Percentiles rank a stretch among this genome's conserved stretches.
These are phyloP conservation scores for Huntiella omanensis DNA, from an alignment of 2,329 filamentous ascomycete genomes.

Conservation along the genomic window DNA sequence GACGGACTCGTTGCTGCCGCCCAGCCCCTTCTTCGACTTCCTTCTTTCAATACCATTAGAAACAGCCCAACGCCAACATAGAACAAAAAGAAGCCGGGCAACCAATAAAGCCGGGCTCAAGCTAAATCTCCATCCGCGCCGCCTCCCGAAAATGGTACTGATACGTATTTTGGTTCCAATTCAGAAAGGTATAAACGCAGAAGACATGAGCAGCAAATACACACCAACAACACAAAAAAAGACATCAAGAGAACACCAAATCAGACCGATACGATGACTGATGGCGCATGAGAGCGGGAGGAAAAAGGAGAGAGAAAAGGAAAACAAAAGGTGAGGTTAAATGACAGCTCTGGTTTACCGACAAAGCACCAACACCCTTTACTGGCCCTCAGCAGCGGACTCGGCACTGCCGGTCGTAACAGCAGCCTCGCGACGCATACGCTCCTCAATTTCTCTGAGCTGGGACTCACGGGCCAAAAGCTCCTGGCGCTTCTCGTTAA, in stretches of 20 bases:
- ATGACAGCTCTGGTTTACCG: conserved; percentile 1
- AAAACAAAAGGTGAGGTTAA: conserved; percentile 1
- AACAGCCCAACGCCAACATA: conserved; percentile 11
- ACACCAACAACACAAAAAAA: conserved; percentile 6
- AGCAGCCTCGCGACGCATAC: conserved; percentile 77
- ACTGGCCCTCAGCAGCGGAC: conserved; percentile 28
- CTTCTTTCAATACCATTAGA: conserved; percentile 7
- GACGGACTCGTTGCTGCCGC: conserved; percentile 5
- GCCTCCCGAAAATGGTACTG: not conserved
- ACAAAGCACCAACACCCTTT: conserved; percentile 3
- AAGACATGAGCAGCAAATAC: conserved; percentile 6
- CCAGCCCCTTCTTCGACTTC: not conserved
- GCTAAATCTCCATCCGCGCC: no score
- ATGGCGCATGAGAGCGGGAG: not conserved
- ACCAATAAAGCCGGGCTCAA: conserved; percentile 8
- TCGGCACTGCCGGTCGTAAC: conserved; percentile 24
- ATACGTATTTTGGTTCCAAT: conserved; percentile 6
- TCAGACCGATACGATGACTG: not conserved
- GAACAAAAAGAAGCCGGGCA: conserved; percentile 7
- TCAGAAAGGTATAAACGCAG: conserved; percentile 11
- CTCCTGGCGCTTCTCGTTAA: conserved; percentile 99
- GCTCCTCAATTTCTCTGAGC: conserved; percentile 93
- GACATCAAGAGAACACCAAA: conserved; percentile 5
- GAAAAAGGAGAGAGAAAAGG: not conserved
- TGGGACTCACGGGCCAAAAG: conserved; percentile 93